Evolutionary conservation across 176 grass and related monocot species (phyloP).

Genomic region (Puya raimondii): DNA sequence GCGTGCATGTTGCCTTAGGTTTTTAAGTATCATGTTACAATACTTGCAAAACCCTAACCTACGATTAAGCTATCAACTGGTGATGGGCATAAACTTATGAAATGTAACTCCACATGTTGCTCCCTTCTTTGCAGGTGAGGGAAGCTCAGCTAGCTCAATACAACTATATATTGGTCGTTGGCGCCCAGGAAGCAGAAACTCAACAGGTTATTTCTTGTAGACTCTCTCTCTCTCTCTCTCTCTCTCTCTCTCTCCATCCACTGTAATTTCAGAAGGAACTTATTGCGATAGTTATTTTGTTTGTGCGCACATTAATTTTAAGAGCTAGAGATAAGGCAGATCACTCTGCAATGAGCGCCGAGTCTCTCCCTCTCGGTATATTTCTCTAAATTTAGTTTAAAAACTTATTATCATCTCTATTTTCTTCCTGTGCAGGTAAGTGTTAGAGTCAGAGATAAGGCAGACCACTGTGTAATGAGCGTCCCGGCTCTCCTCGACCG

Average conservation of each 20-base stretch:
- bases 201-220: slow-evolving; percentile 33
- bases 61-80: too few relatives aligned
- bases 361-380: too few relatives aligned
- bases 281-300: background rate
- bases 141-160: slow-evolving; percentile 88
- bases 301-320: too few relatives aligned
- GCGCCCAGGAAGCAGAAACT: slow-evolving; percentile 69
- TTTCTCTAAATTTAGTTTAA: slow-evolving; percentile 6
- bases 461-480: slow-evolving; percentile 43
- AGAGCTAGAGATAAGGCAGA: background rate
- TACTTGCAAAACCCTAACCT: too few relatives aligned
- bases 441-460: slow-evolving; percentile 67
- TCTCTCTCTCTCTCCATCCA: background rate
- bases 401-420: background rate
- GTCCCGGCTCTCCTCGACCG: slow-evolving; percentile 43
- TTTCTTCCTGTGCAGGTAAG: slow-evolving; percentile 46
- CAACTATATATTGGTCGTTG: slow-evolving; percentile 96
- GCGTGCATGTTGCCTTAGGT: too few relatives aligned
- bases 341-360: too few relatives aligned
- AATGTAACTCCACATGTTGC: background rate
- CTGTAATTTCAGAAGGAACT: background rate
- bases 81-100: background rate
- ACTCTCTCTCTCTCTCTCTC: background rate
- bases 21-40: too few relatives aligned
- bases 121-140: slow-evolving; percentile 40